Conservation (phyloP, 2,329 filamentous ascomycete genomes). For the Bimuria novae-zelandiae region DNA sequence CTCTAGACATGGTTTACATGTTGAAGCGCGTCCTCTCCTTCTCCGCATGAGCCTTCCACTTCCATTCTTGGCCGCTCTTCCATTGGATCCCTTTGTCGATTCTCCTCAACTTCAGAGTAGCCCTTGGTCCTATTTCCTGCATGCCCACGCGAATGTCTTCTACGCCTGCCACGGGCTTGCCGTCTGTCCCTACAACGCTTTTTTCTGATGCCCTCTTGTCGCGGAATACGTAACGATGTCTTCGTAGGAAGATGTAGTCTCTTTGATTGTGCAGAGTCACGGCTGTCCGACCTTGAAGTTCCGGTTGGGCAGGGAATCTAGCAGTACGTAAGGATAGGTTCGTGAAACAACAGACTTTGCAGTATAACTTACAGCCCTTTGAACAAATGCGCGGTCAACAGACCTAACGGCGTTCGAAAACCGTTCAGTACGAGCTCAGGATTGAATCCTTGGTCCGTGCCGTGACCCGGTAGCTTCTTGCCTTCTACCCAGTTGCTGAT, state of each 20-base stretch:
- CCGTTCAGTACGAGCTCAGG: slow-evolving; percentile 91
- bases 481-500: slow-evolving; percentile 91
- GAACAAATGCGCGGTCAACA: slow-evolving; percentile 84
- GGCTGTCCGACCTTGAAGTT: slow-evolving; percentile 84
- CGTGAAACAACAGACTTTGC: no score
- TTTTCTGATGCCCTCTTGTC: slow-evolving; percentile 89
- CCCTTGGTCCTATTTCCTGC: slow-evolving; percentile 79
- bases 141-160: slow-evolving; percentile 84
- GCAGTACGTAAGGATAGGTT: no score
- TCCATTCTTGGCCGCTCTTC: slow-evolving; percentile 82
- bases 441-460: slow-evolving; percentile 82
- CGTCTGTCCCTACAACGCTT: slow-evolving; percentile 78
- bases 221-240: slow-evolving; percentile 90
- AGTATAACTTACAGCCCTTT: no score
- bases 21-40: slow-evolving; percentile 94
- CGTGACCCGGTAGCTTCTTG: slow-evolving; percentile 86
- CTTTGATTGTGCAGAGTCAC: slow-evolving; percentile 93
- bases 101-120: slow-evolving; percentile 83
- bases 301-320: slow-evolving; percentile 82
- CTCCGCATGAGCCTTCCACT: slow-evolving; percentile 96
- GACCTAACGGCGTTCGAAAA: slow-evolving; percentile 89
- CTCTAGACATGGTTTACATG: slow-evolving; percentile 62
- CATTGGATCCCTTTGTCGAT: slow-evolving; percentile 87
- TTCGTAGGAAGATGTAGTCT: slow-evolving; percentile 91
- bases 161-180: slow-evolving; percentile 80